phyloP scores from a whole-genome alignment of 2,329 filamentous ascomycete genomes.

The Curvularia sp. region DNA sequence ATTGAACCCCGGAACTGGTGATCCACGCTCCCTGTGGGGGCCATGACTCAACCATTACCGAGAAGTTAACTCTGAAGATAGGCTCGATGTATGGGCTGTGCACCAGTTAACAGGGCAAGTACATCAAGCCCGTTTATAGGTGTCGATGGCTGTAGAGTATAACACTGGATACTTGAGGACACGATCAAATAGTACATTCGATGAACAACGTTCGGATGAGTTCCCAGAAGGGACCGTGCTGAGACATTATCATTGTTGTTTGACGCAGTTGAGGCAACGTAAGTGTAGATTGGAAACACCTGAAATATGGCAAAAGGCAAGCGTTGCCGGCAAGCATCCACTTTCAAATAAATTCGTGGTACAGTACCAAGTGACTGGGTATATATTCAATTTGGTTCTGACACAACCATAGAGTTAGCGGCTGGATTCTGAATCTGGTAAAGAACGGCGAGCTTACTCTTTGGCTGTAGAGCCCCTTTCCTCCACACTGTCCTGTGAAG shows the following conservation, averaged over 20 bases:
- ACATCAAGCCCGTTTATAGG: background rate
- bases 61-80: background rate
- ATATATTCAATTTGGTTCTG: constrained; percentile 16
- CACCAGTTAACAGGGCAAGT: background rate
- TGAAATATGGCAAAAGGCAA: background rate
- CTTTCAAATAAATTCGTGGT: constrained; percentile 4
- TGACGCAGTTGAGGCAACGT: too few species aligned
- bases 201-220: background rate
- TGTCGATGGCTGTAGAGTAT: background rate
- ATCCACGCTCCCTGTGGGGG: background rate
- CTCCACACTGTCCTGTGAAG: constrained; percentile 41
- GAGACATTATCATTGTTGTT: background rate
- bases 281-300: background rate
- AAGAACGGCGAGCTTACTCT: constrained; percentile 28
- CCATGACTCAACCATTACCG: background rate
- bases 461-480: constrained; percentile 45
- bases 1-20: background rate
- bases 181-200: background rate
- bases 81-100: background rate
- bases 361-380: constrained; percentile 4
- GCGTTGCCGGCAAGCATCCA: background rate
- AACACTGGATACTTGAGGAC: background rate
- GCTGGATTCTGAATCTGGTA: background rate
- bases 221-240: background rate
- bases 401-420: constrained; percentile 12